Conservation (phyloP, 495 filamentous ascomycete genomes). For the Chaetomium fimeti region DNA sequence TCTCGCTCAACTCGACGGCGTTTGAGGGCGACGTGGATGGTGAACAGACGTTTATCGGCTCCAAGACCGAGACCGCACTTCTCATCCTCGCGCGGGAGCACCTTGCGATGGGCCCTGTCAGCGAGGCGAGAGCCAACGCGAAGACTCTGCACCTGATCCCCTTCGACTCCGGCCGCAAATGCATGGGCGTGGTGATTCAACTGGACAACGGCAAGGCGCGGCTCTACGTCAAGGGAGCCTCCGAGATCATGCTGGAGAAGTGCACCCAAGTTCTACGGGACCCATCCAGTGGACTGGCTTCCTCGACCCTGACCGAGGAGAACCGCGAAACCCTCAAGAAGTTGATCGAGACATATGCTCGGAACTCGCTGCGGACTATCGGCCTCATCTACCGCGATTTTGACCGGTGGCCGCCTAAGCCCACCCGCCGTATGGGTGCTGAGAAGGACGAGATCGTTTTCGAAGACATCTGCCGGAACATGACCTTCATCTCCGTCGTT, state of each 20-base stretch:
- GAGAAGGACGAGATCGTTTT: conserved; percentile 71
- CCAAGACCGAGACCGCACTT: conserved; percentile 87
- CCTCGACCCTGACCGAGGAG: conserved; percentile 55
- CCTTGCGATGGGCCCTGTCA: conserved; percentile 70
- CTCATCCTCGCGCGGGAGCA: conserved; percentile 71
- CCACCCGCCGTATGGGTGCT: conserved; percentile 62
- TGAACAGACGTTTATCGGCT: conserved; percentile 71
- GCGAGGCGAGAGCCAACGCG: conserved; percentile 67
- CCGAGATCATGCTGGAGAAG: conserved; percentile 75
- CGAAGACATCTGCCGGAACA: conserved; percentile 67
- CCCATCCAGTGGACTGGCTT: conserved; percentile 60
- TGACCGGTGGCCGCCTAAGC: conserved; percentile 78
- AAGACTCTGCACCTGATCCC: conserved; percentile 72
- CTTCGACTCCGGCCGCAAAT: conserved; percentile 84
- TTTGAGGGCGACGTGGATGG: conserved; percentile 81
- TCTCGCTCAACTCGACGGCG: conserved; percentile 83
- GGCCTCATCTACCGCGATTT: conserved; percentile 86
- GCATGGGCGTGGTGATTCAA: conserved; percentile 79
- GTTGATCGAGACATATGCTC: conserved; percentile 74
- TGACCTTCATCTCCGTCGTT: conserved; percentile 75
- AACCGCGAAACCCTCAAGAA: conserved; percentile 59
- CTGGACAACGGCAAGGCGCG: conserved; percentile 62
- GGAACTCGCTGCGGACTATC: conserved; percentile 82
- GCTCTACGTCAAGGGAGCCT: conserved; percentile 84
- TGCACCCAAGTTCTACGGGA: conserved; percentile 71